Evolutionary conservation across 2,329 filamentous ascomycete species (phyloP).

Genomic region (Coniella lustricola): DNA sequence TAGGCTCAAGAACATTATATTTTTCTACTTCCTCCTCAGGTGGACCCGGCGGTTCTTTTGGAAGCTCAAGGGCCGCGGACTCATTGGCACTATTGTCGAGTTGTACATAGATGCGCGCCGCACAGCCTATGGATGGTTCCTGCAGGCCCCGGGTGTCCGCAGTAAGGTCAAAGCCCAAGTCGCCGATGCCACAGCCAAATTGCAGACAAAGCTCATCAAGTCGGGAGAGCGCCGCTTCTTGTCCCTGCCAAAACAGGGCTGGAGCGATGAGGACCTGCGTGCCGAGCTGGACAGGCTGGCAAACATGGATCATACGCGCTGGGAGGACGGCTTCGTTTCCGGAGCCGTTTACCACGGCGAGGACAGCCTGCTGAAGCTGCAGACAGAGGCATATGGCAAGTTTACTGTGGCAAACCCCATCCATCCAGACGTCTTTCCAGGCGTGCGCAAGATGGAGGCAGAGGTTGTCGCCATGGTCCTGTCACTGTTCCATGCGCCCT

Average conservation of each 20-base stretch:
- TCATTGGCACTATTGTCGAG: conserved; percentile 71
- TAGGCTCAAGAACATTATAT: conserved; percentile 79
- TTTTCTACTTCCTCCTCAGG: conserved; percentile 80
- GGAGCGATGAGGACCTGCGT: conserved; percentile 70
- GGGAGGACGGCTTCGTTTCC: conserved; percentile 93
- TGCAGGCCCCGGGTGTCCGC: conserved; percentile 79
- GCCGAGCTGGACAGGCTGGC: conserved; percentile 73
- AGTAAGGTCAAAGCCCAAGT: conserved; percentile 81
- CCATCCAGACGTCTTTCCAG: conserved; percentile 96
- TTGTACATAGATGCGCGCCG: conserved; percentile 66
- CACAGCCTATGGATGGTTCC: conserved; percentile 75
- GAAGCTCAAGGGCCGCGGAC: conserved; percentile 81
- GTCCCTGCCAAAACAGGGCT: conserved; percentile 74
- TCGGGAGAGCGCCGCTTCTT: conserved; percentile 66
- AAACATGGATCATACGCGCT: conserved; percentile 86
- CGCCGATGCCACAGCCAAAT: conserved; percentile 67
- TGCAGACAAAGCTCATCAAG: conserved; percentile 78
- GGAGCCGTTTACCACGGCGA: conserved; percentile 97
- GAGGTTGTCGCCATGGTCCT: conserved; percentile 96
- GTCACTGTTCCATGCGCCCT: conserved; percentile 79
- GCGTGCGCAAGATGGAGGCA: conserved; percentile 98
- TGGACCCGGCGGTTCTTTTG: conserved; percentile 74
- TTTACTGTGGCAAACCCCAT: conserved; percentile 96
- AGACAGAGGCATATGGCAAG: conserved; percentile 86
- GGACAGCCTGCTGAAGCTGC: conserved; percentile 69